These are phyloP conservation scores for Aureobasidium vineae DNA, from an alignment of 2,329 filamentous ascomycete species.

Conservation along the genomic window DNA sequence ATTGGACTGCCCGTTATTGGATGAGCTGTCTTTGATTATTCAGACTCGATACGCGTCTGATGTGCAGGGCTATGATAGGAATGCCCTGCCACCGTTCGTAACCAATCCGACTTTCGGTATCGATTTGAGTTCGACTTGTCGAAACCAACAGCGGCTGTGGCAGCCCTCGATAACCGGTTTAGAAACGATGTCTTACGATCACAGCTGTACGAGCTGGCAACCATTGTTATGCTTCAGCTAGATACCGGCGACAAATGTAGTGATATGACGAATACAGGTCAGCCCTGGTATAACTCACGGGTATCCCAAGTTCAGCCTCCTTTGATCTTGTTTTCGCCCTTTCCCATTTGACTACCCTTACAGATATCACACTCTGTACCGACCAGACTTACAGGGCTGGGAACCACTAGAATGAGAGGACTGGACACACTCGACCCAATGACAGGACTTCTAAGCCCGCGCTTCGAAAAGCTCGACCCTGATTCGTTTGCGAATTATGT, in stretches of 20 bases:
- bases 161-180: background rate
- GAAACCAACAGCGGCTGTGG: background rate
- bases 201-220: background rate
- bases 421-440: slow-evolving; percentile 15
- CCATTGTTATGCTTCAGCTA: background rate
- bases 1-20: background rate
- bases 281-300: background rate
- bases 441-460: slow-evolving; percentile 10
- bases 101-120: background rate
- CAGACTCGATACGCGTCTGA: background rate
- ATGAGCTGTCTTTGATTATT: background rate
- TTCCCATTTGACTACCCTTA: background rate
- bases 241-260: background rate
- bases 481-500: slow-evolving; percentile 1
- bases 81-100: background rate
- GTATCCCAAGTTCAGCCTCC: background rate
- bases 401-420: background rate
- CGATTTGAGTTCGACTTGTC: slow-evolving; percentile 3
- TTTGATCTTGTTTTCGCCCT: background rate
- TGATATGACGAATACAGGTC: background rate
- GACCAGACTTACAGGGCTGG: background rate
- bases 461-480: background rate
- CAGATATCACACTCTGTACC: too few relatives aligned
- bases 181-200: background rate
- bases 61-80: too few relatives aligned